Conservation (phyloP, 176 grass and related monocot genomes). For the Carex littledalei region DNA sequence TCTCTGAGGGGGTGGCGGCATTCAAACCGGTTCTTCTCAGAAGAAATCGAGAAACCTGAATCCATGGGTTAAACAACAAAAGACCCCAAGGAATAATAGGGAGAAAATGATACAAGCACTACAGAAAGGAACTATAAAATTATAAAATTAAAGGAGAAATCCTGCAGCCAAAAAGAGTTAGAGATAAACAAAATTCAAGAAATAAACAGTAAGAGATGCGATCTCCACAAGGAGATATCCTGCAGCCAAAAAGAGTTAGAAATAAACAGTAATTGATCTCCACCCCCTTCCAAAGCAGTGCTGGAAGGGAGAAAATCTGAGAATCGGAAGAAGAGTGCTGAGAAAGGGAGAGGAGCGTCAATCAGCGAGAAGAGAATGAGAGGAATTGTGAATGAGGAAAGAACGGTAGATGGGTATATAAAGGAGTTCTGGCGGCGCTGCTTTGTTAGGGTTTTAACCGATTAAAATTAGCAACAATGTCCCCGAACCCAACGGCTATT, state of each 20-base stretch:
- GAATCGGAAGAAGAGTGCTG: neutral
- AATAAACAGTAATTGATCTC: neutral
- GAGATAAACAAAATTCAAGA: conserved; percentile 12
- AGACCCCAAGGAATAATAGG: neutral
- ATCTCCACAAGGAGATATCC: neutral
- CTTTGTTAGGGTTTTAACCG: neutral
- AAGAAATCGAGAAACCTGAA: conserved; percentile 30
- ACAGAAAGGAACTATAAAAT: conserved; percentile 4
- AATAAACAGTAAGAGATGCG: neutral
- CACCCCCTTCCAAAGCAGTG: neutral
- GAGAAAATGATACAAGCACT: neutral
- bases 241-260: conserved; percentile 19
- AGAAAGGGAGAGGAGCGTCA: neutral
- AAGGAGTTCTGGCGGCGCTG: neutral
- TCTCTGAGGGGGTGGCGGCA: conserved; percentile 27
- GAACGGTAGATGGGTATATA: neutral
- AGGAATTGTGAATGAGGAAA: neutral
- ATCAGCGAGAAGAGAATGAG: neutral
- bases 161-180: conserved; percentile 20
- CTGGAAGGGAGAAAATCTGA: neutral
- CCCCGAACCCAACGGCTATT: neutral
- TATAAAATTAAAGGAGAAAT: neutral
- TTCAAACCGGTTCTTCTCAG: conserved; percentile 22
- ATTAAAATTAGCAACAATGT: neutral
- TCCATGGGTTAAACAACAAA: conserved; percentile 31